Conservation (phyloP, 208 protist species). For the Herpetomonas tarakana region DNA sequence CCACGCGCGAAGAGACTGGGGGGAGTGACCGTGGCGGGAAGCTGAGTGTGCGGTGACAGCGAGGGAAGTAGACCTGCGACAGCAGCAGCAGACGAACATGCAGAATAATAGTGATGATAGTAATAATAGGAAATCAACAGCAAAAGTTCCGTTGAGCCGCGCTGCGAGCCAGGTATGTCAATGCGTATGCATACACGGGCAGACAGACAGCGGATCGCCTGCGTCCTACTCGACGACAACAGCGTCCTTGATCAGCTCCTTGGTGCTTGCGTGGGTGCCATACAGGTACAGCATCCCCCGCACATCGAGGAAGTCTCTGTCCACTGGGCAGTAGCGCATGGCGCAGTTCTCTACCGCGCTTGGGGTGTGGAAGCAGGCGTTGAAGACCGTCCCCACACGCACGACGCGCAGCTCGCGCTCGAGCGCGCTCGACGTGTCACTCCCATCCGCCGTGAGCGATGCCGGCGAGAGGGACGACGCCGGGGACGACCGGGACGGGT, state of each 20-base stretch:
- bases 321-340: background rate
- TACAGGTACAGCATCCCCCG: slow-evolving; percentile 11
- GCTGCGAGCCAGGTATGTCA: no score
- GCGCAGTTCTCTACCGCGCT: background rate
- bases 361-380: background rate
- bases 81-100: no score
- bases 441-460: background rate
- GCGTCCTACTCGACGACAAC: slow-evolving; percentile 9
- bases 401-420: background rate
- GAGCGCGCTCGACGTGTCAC: background rate
- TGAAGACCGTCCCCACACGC: background rate
- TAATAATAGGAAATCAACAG: no score
- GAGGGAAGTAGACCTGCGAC: no score
- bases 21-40: no score
- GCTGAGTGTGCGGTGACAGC: no score
- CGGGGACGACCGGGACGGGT: background rate
- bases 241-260: slow-evolving; percentile 1
- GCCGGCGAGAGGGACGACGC: no score
- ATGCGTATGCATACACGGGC: no score
- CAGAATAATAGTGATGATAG: no score
- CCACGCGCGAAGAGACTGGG: no score
- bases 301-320: background rate
- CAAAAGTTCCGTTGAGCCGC: no score
- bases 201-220: no score
- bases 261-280: background rate